phyloP scores from a whole-genome alignment of 768 basidiomycete genomes.

The Boletellus ananas region DNA sequence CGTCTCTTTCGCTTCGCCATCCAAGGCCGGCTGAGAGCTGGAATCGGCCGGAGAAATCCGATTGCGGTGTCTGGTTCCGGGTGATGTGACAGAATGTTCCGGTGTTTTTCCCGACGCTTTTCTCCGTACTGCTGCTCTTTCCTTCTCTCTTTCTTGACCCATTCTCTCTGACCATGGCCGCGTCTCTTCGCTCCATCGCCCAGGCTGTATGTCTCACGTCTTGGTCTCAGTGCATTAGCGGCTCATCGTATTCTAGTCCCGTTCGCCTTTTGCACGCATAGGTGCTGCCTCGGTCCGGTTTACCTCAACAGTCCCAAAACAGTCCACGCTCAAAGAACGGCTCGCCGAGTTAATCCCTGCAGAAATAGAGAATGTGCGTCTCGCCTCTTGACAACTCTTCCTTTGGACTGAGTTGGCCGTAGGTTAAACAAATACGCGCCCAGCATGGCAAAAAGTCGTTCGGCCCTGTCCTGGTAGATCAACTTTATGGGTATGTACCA shows the following conservation, averaged over 20 bases:
- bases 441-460: conserved; percentile 91
- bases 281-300: conserved; percentile 50
- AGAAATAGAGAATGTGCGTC: conserved; percentile 48
- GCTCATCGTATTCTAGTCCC: conserved; percentile 38
- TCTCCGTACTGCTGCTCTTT: neutral
- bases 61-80: too few relatives aligned
- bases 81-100: conserved; percentile 9
- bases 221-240: conserved; percentile 25
- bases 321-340: conserved; percentile 83
- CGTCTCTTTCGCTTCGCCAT: conserved; percentile 30
- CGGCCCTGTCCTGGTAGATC: conserved; percentile 87
- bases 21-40: too few relatives aligned
- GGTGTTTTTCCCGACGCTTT: conserved; percentile 23
- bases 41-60: too few relatives aligned
- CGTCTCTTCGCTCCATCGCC: conserved; percentile 35
- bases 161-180: conserved; percentile 38
- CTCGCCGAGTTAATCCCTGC: conserved; percentile 90
- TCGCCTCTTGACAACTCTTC: neutral
- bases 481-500: conserved; percentile 73
- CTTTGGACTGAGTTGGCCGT: conserved; percentile 5
- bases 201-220: conserved; percentile 33
- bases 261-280: conserved; percentile 43
- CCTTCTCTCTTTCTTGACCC: neutral
- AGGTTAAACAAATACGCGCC: conserved; percentile 82
- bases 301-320: conserved; percentile 63